Evolutionary conservation across 2,329 filamentous ascomycete species (phyloP), one percentile per base, ranked within the genome.

Genomic region (Fusarium abutilonis): DNA sequence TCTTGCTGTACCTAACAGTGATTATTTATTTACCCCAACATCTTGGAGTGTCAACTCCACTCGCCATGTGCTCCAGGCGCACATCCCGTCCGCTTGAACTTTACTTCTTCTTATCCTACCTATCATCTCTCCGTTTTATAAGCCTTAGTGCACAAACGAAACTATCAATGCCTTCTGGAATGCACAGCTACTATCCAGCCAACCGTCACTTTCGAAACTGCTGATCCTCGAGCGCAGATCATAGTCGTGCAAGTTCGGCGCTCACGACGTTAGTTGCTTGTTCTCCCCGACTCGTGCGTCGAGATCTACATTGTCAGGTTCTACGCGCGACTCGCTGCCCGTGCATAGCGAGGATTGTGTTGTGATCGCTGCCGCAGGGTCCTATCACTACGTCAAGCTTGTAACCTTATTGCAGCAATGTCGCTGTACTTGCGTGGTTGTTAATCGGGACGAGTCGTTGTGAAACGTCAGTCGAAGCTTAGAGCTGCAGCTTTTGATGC

Each of bases 51-150:
- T 56, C 36, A 49, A 58, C 48, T 59, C 57, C 62, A 63, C 62
- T 40, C 42, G 62, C 62, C 62, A 66, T 66, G 62, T 66, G 62
- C 44, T 55, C 47, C 17, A 10, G 13, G 43, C 15, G 39, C 21
- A 43, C 34, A 29, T 56, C 29, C 44, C 44, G 15, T 28, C 32
- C 36, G 43, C 39, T 50, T 55, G 48, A 54, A 51, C 41, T 65
- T 48, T 52, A 23, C 31, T 14, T 28, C 41, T 38, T 32, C 6
- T 39, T 9, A 54, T n/a, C 26, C 19, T 38, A 35, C 35, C 55
- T 26, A 26, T 26, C 23, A 26, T 26, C 6, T 8, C 23, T 26
- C 23, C 8, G 23, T 26, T 26, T 26, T 26, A 26, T 26, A 8
- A 60, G 56, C 55, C 32, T 15, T 55, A 42, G 11, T 26, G 29